phyloP scores from a whole-genome alignment of 1,284 basidiomycete species.

The Volvariella surrecta region DNA sequence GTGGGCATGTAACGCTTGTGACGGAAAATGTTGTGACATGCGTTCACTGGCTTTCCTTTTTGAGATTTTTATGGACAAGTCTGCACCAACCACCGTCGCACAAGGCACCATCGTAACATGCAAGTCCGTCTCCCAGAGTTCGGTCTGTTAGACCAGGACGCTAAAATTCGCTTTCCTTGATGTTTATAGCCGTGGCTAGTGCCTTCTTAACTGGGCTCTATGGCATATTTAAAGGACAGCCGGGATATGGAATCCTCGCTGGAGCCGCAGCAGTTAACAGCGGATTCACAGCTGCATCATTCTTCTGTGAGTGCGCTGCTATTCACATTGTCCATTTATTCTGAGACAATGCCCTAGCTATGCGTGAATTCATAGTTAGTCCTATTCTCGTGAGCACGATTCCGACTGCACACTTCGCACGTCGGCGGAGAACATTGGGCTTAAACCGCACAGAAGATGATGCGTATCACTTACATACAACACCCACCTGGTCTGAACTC shows the following conservation, averaged over 20 bases:
- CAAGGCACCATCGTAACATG: conserved; percentile 57
- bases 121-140: conserved; percentile 52
- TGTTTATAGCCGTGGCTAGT: conserved; percentile 36
- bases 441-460: conserved; percentile 10
- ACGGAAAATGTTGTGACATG: too few relatives aligned
- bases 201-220: conserved; percentile 47
- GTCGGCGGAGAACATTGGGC: conserved; percentile 20
- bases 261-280: conserved; percentile 54
- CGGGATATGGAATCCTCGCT: conserved; percentile 34
- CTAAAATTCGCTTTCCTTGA: conserved; percentile 13
- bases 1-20: too few relatives aligned
- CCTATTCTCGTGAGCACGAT: conserved; percentile 39
- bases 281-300: conserved; percentile 54
- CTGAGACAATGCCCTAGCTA: conserved; percentile 27
- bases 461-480: conserved; percentile 4
- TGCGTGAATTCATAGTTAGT: conserved; percentile 57
- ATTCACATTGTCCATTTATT: neutral
- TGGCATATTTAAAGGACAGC: conserved; percentile 35
- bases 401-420: conserved; percentile 28
- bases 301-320: conserved; percentile 52
- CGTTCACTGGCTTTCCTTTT: conserved; percentile 4
- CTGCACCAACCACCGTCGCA: conserved; percentile 40
- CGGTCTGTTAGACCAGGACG: neutral
- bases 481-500: conserved; percentile 39
- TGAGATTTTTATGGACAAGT: conserved; percentile 20